Base-by-base conservation (phyloP, 768 basidiomycete genomes). In the Coprinopsis marcescibilis region DNA sequence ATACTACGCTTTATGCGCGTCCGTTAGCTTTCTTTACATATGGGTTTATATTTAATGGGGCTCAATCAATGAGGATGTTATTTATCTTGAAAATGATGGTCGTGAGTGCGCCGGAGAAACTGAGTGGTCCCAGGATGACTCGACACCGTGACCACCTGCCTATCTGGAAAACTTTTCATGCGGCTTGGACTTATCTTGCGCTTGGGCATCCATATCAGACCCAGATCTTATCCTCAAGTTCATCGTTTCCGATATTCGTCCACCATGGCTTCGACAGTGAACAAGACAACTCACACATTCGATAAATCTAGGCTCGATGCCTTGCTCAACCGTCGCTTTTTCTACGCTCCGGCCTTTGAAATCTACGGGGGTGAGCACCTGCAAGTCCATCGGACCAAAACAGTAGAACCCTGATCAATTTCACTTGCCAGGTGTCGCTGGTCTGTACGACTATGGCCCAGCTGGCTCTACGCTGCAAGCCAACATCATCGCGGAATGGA, bases 331-430 rank as follows among this genome's bases (percentile, higher is more conserved):
- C 80, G 88, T 47, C 75, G 96, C 40, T 99, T 99, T 74, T 99
- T 98, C 74, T 98, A 89, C 62, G 90, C 95, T 3, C 95, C 95
- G 19, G 90, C 96, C 3, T 99, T 98, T 58, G 96, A 98, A 67
- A 97, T 99, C 70, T 98, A 98, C 59, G 93, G 95, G 50, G 96
- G 95, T 92, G 52, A 56, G 81, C 17, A 44, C 26, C 7, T 20
- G 43, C n/a, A 43, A 44, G 14, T 19, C 33, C 36, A 34, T 37
- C 29, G 35, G 35, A 11, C n/a, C 38, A 36, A 21, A 13, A 15
- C 14, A 33, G 39, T 29, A 48, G 52, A 21, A 44, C 23, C 24
- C 49, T 45, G 23, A 52, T 43, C 41, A 15, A 23, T 19, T 19
- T 55, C 14, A 8, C 15, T 26, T 21, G 14, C 24, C 45, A 95